These are phyloP conservation scores for Vaccinium corymbosum DNA, from an alignment of 148 eudicot species.

Conservation along the genomic window DNA sequence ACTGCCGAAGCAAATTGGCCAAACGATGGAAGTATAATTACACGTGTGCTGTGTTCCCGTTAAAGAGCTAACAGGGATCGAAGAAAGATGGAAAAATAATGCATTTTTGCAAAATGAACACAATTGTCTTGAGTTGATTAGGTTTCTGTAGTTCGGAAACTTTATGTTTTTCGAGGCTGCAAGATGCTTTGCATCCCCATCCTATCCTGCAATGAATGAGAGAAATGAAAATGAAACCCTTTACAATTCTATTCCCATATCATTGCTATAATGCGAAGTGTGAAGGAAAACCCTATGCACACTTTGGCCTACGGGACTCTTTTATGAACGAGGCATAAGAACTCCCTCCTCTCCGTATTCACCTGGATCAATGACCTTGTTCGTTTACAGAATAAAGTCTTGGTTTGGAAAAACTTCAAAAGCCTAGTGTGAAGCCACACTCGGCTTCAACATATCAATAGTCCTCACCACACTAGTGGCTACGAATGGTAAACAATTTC, in stretches of 20 bases:
- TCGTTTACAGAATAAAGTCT: no score
- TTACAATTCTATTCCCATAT: constrained; percentile 8
- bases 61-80: constrained; percentile 2
- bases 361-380: neutral
- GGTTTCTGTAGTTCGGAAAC: neutral
- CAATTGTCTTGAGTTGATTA: neutral
- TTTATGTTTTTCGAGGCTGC: neutral
- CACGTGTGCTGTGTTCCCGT: neutral
- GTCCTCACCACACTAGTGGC: no score
- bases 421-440: no score
- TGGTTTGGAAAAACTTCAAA: no score
- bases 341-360: neutral
- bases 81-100: neutral
- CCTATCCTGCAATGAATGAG: neutral
- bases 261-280: neutral
- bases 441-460: no score
- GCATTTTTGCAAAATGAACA: neutral
- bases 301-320: neutral
- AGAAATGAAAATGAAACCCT: neutral
- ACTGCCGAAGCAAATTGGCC: neutral
- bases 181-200: neutral
- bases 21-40: neutral
- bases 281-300: neutral
- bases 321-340: neutral
- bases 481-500: no score